phyloP scores from a whole-genome alignment of 1,284 basidiomycete genomes.

The Cystobasidium sp. region DNA sequence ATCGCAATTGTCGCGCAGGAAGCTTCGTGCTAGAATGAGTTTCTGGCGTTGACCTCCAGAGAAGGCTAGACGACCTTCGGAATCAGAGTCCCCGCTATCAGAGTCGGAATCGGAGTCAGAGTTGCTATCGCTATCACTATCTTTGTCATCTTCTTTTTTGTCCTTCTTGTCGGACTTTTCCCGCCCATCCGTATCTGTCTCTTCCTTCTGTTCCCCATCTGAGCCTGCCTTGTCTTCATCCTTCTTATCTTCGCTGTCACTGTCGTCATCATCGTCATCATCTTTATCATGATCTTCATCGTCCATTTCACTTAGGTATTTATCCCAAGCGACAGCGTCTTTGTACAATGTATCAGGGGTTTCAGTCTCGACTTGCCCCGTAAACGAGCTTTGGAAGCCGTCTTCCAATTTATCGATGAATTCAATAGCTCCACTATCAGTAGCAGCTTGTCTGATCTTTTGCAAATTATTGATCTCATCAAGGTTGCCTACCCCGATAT shows the following conservation, averaged over 20 bases:
- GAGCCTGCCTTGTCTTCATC: neutral
- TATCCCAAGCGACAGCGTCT: slow-evolving; percentile 33
- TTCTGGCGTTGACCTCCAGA: slow-evolving; percentile 37
- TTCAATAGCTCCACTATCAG: slow-evolving; percentile 39
- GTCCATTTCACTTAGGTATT: slow-evolving; percentile 42
- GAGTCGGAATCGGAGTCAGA: neutral
- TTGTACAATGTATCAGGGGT: slow-evolving; percentile 32
- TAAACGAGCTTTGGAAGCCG: slow-evolving; percentile 37
- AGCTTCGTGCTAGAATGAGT: slow-evolving; percentile 33
- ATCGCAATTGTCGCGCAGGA: slow-evolving; percentile 35
- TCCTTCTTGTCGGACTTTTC: neutral
- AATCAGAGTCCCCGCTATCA: slow-evolving; percentile 13
- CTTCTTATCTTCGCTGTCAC: neutral
- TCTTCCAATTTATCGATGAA: slow-evolving; percentile 41
- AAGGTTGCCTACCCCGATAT: slow-evolving; percentile 36
- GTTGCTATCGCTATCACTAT: neutral
- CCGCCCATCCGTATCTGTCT: neutral
- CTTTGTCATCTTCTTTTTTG: neutral
- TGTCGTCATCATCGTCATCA: slow-evolving; percentile 22
- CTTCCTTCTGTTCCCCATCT: slow-evolving; percentile 2
- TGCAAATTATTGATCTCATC: slow-evolving; percentile 34
- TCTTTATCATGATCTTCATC: slow-evolving; percentile 38
- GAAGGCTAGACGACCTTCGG: slow-evolving; percentile 23
- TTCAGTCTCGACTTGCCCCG: slow-evolving; percentile 20
- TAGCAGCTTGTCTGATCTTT: slow-evolving; percentile 39